Conservation (phyloP, 192 early-diverging fungal species). For the Dimargaris xerosporica region DNA sequence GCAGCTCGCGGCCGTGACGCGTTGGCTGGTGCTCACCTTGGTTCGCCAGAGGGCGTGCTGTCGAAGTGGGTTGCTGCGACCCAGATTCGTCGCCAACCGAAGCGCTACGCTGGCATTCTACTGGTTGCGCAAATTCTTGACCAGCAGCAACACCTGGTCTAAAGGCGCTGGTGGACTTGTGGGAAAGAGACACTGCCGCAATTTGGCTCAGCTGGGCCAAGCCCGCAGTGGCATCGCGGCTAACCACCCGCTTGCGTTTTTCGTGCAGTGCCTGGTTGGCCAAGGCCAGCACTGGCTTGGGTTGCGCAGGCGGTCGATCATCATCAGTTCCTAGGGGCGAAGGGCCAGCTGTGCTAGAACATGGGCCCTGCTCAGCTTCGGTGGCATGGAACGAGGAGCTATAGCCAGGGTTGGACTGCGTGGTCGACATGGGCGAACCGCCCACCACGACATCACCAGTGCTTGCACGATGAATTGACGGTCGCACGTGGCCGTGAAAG, state of each 20-base stretch:
- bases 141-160: no score
- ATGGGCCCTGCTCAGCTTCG: no score
- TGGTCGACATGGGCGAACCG: no score
- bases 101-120: background rate
- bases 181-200: background rate
- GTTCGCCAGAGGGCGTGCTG: no score
- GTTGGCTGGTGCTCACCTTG: no score
- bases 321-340: no score
- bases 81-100: background rate
- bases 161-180: background rate
- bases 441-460: no score
- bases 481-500: slow-evolving; percentile 10
- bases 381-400: no score
- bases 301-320: no score
- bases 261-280: slow-evolving; percentile 1
- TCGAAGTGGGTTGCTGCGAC: no score
- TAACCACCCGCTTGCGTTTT: slow-evolving; percentile 10
- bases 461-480: background rate
- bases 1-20: background rate
- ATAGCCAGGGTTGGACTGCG: no score
- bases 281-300: background rate
- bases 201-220: background rate
- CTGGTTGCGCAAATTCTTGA: background rate
- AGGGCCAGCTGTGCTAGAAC: no score
- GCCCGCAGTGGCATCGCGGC: background rate